Base-by-base conservation (phyloP, 139 green algal genomes). In the Coccomyxa sp. region DNA sequence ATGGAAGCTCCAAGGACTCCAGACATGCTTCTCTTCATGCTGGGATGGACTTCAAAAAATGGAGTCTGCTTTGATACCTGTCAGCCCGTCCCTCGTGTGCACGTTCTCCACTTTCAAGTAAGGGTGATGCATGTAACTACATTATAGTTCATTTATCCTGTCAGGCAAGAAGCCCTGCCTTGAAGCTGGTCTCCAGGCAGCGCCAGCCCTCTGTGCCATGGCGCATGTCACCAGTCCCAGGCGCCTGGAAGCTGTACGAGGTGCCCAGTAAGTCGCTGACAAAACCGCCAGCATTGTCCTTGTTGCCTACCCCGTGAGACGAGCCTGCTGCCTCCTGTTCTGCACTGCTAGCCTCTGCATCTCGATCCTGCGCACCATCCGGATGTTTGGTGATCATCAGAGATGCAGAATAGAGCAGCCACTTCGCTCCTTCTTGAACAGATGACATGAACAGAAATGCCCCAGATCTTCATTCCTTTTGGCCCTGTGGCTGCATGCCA, bases 171-270 rank as follows among this genome's bases (percentile, higher is more conserved):
- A 18, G 23, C 10, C 31, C 25, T 67, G 83, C 83, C 78, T 81
- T 76, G 71, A 92, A 93, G 51, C 88, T 93, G 0, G 93, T 94
- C 80, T 95, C 96, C 78, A 98, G 86, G 84, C 91, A 94, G 84
- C 94, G 94, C 96, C 96, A 98, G 67, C 96, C 96, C 89, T 98
- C 96, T 0, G 91, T 97, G 78, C 90, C 93, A 83, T 98, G 95
- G 57, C 93, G 90, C 89, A 96, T 90, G 81, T 96, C 92, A 14
- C 95, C 95, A 18, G 80, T 83, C 21, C 93, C 93, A 7, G 92
- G 90, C 60, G 68, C 81, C 74, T 89, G 67, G 63, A 81, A 45
- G 45, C 80, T 58, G 71, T 92, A 91, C 31, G 79, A 85, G 28
- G 67, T 67, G 38, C 85, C 58, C 85, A 92, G 84, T 66, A 93